phyloP scores from a whole-genome alignment of 768 basidiomycete genomes.

The Macrocybe gigantea region DNA sequence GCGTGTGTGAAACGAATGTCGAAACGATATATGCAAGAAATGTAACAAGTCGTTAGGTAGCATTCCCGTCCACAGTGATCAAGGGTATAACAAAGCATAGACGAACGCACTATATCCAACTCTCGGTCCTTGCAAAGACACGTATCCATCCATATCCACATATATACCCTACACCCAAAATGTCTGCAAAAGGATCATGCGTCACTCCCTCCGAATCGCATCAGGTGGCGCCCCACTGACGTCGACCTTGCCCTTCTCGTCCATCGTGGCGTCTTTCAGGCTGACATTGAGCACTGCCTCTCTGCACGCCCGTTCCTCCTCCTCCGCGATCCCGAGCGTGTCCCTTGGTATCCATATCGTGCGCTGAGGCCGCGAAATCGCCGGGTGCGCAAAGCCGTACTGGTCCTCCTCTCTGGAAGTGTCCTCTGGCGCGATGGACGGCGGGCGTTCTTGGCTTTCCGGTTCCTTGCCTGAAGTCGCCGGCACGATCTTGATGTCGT shows the following conservation, averaged over 20 bases:
- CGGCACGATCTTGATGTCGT: not conserved
- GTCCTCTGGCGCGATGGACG: not conserved
- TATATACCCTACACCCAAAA: too few species aligned
- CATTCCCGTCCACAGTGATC: too few species aligned
- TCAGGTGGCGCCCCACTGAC: constrained; percentile 35
- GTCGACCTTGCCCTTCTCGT: constrained; percentile 55
- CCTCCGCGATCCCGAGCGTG: constrained; percentile 51
- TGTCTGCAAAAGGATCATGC: not conserved
- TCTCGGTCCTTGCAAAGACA: not conserved
- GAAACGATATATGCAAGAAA: too few species aligned
- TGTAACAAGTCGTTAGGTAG: too few species aligned
- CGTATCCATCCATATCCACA: not conserved
- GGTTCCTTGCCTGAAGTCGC: constrained; percentile 4
- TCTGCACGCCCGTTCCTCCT: constrained; percentile 53
- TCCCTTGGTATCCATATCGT: constrained; percentile 86
- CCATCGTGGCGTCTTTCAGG: constrained; percentile 46
- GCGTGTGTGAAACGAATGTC: too few species aligned
- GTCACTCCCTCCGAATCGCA: constrained; percentile 7
- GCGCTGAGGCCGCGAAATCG: constrained; percentile 64
- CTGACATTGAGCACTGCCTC: constrained; percentile 48
- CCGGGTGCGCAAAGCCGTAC: constrained; percentile 87
- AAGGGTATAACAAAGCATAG: too few species aligned
- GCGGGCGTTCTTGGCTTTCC: constrained; percentile 5
- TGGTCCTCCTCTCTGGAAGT: constrained; percentile 26
- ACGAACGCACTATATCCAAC: too few species aligned